Evolutionary conservation across 2,329 filamentous ascomycete genomes (phyloP).

Genomic region (Biscogniauxia marginata): DNA sequence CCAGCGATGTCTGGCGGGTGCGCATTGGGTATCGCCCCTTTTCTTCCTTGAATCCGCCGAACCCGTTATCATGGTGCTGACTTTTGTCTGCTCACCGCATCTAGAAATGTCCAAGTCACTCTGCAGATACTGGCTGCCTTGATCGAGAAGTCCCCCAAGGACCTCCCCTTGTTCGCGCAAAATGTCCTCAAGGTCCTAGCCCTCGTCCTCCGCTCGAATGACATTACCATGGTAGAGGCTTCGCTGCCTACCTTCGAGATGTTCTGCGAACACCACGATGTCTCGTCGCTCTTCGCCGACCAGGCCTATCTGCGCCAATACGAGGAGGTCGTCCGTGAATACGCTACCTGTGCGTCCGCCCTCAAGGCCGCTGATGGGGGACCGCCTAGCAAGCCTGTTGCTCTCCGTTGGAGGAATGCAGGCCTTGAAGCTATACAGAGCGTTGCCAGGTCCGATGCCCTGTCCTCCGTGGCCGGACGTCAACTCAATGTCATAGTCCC

Average conservation of each 20-base stretch:
- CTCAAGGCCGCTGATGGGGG: conserved; percentile 51
- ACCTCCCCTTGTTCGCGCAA: conserved; percentile 83
- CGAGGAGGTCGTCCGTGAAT: conserved; percentile 75
- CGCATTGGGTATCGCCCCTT: conserved; percentile 66
- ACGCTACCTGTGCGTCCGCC: conserved; percentile 76
- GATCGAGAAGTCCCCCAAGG: conserved; percentile 88
- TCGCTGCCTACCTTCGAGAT: conserved; percentile 82
- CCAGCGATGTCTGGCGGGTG: conserved; percentile 84
- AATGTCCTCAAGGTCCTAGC: conserved; percentile 83
- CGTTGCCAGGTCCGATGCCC: conserved; percentile 74
- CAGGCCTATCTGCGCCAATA: conserved; percentile 81
- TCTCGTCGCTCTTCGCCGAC: conserved; percentile 80
- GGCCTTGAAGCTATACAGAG: conserved; percentile 78
- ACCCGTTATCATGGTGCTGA: background rate
- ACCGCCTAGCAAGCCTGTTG: conserved; percentile 66
- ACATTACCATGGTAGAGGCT: conserved; percentile 91
- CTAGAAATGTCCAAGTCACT: conserved; percentile 88
- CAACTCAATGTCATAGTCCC: conserved; percentile 80
- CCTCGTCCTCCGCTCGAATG: conserved; percentile 77
- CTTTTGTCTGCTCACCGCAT: conserved; percentile 5
- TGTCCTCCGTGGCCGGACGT: conserved; percentile 71
- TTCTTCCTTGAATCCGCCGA: conserved; percentile 2
- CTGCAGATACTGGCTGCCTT: conserved; percentile 88
- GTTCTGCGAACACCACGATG: conserved; percentile 87
- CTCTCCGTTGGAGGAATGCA: conserved; percentile 73